Evolutionary conservation across 2,329 filamentous ascomycete species (phyloP), one percentile per base, ranked within the genome.

Genomic region (Trichophyton equinum): DNA sequence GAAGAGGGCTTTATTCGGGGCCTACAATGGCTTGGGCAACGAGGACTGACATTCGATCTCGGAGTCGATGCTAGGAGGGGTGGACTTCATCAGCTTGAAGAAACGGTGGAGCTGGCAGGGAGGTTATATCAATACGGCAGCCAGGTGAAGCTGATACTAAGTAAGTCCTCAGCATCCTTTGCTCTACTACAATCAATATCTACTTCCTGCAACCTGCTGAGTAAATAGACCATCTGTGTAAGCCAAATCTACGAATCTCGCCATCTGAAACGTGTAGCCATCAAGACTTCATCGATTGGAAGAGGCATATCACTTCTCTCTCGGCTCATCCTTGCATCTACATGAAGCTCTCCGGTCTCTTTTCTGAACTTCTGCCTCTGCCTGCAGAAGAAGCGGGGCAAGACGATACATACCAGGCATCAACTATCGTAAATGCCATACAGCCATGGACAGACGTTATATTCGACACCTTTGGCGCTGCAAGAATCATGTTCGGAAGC

Each of bases 331-430:
- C 78, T 57, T 81, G 78, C 58, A 84, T 86, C n/a, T 95, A 87
- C 76, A 88, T 96, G 82, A 96, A 96, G 77, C 81, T 96, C n/a
- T 92, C 88, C 0, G 92, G 92, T 6, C 83, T 81, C 55, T 91
- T 96, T 73, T 85, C 87, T 18, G 89, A 96, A 75, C 85, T 96
- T 74, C 80, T 77, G 0, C 69, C 84, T 2, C 77, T 74, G 13
- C 62, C 65, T 4, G 22, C 20, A 49, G 8, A 9, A 9, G 46
- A 25, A 15, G 20, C 3, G 8, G 60, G 8, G 44, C 40, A 62
- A 72, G 61, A 57, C 73, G 76, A 81, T 61, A 79, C 82, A 40
- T 9, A 57, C 8, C 44, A 60, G 36, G 5, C 60, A 20, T 33
- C 57, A 8, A 13, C 15, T n/a, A 81, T 90, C 61, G 84, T 89